These are phyloP conservation scores for Trichosporon coremiiforme DNA, from an alignment of 1,284 basidiomycete genomes.

Conservation along the genomic window DNA sequence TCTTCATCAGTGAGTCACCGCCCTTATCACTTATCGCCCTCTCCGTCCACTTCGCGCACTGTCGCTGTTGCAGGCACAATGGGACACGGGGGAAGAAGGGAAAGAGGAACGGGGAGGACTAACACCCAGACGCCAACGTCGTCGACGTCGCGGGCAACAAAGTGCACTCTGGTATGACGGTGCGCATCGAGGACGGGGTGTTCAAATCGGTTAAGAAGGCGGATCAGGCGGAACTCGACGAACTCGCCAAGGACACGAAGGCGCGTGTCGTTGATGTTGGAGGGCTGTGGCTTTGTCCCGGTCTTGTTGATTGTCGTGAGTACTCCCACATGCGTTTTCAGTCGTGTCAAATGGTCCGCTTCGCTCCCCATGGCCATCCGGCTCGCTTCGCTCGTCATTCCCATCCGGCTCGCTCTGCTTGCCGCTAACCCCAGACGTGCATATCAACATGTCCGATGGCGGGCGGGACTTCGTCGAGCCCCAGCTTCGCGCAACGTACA, in stretches of 20 bases:
- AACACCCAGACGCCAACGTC: conserved; percentile 30
- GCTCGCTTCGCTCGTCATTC: no score
- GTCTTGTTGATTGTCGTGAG: conserved; percentile 36
- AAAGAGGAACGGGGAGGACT: background rate
- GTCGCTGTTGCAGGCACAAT: no score
- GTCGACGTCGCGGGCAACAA: conserved; percentile 33
- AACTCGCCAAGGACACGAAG: background rate
- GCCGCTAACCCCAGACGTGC: conserved; percentile 32
- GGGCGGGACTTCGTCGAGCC: conserved; percentile 28
- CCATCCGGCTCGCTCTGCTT: background rate
- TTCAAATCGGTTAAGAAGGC: conserved; percentile 16
- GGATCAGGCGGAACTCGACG: background rate
- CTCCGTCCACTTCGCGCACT: no score
- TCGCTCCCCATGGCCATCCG: no score
- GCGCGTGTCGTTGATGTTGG: conserved; percentile 27
- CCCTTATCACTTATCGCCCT: no score
- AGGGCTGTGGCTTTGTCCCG: conserved; percentile 34
- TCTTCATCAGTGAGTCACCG: conserved; percentile 18
- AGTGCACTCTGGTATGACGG: conserved; percentile 19
- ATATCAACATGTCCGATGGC: conserved; percentile 36
- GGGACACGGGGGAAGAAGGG: no score
- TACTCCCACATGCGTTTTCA: no score
- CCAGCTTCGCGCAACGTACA: conserved; percentile 46
- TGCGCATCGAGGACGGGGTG: conserved; percentile 31
- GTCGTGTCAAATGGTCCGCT: no score